A percentile compares a stretch with the other conserved stretches of the same genome.
Evolutionary conservation across 768 basidiomycete genomes (phyloP).

Genomic region (Pleurotus tuber-regium): DNA sequence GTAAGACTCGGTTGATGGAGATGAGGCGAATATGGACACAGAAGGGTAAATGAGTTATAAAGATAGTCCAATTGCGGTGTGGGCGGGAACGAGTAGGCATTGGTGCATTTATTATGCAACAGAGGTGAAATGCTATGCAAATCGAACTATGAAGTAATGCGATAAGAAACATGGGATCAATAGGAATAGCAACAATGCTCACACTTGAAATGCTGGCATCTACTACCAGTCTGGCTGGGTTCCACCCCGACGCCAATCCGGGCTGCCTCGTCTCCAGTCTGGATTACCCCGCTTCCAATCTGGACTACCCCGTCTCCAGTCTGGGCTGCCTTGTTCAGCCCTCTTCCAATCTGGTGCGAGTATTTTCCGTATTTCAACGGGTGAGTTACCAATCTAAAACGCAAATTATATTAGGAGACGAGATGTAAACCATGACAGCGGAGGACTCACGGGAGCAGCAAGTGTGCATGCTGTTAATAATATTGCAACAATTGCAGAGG

Average conservation of each 20-base stretch:
- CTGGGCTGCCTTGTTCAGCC: constrained; percentile 8
- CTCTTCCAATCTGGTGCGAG: constrained; percentile 10
- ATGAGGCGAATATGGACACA: background rate
- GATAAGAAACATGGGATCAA: too few relatives aligned
- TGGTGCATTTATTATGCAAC: too few relatives aligned
- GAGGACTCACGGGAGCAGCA: constrained; percentile 4
- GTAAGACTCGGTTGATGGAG: too few relatives aligned
- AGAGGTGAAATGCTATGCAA: too few relatives aligned
- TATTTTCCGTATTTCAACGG: constrained; percentile 21
- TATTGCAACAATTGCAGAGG: background rate
- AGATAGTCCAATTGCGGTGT: background rate
- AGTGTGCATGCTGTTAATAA: background rate
- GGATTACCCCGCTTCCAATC: constrained; percentile 17
- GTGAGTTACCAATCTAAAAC: constrained; percentile 2
- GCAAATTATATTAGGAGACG: background rate
- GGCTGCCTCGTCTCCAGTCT: constrained; percentile 14
- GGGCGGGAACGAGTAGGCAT: background rate
- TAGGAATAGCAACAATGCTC: too few relatives aligned
- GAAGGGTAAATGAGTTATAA: background rate
- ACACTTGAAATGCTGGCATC: too few relatives aligned
- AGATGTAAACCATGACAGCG: background rate
- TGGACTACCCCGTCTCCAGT: constrained; percentile 17
- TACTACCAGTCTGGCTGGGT: constrained; percentile 6
- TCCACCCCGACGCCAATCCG: constrained; percentile 14
- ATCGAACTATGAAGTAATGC: too few relatives aligned